Conservation (phyloP, 2,329 filamentous ascomycete species). For the Ceratocystis cacaofunesta region DNA sequence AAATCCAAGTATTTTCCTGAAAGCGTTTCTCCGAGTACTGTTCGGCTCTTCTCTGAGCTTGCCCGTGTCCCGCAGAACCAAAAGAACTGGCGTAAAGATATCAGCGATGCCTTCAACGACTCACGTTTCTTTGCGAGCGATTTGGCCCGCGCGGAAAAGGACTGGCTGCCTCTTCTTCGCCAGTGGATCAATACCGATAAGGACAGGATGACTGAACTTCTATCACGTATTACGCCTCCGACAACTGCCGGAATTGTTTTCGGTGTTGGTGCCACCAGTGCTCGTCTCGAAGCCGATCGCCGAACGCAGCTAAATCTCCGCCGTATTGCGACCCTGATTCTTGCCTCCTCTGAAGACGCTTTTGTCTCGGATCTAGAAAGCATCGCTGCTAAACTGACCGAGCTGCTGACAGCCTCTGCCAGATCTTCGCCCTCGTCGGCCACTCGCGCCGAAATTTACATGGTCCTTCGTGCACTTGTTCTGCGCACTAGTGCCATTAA, state of each 20-base stretch:
- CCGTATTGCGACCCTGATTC: slow-evolving; percentile 61
- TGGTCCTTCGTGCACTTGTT: slow-evolving; percentile 69
- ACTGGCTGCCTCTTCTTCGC: slow-evolving; percentile 70
- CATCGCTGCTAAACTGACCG: slow-evolving; percentile 71
- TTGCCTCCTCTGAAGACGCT: slow-evolving; percentile 62
- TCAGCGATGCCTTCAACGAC: slow-evolving; percentile 85
- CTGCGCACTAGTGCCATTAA: slow-evolving; percentile 68
- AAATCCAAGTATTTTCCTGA: slow-evolving; percentile 77
- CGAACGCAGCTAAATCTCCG: slow-evolving; percentile 83
- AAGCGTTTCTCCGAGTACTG: slow-evolving; percentile 56
- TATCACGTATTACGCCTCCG: slow-evolving; percentile 65
- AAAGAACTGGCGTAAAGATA: slow-evolving; percentile 85
- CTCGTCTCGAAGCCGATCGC: slow-evolving; percentile 84
- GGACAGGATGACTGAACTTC: slow-evolving; percentile 67
- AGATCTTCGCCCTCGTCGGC: slow-evolving; percentile 84
- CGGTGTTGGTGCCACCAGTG: slow-evolving; percentile 89
- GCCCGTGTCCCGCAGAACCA: slow-evolving; percentile 64
- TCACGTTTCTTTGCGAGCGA: slow-evolving; percentile 65
- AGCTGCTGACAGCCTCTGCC: slow-evolving; percentile 67
- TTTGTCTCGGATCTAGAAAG: slow-evolving; percentile 61
- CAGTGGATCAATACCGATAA: slow-evolving; percentile 82
- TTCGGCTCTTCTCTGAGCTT: slow-evolving; percentile 63
- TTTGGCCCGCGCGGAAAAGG: slow-evolving; percentile 47
- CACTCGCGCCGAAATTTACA: slow-evolving; percentile 77
- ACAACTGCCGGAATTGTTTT: slow-evolving; percentile 95